These are phyloP conservation scores for Neostapfia colusana DNA, from an alignment of 176 grass and related monocot genomes.

Conservation along the genomic window DNA sequence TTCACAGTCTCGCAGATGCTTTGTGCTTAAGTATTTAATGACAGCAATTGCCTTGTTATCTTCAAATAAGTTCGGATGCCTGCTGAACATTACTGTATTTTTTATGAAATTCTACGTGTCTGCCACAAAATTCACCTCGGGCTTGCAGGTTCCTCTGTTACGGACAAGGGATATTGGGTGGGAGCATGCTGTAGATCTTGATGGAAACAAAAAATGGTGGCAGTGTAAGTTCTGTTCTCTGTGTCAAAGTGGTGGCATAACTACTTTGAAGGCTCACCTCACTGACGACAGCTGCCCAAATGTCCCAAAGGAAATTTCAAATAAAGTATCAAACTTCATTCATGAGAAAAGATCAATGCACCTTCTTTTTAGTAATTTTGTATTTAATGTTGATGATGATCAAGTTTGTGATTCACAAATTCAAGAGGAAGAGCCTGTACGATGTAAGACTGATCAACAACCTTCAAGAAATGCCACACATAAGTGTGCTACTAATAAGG, in stretches of 20 bases:
- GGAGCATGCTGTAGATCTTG: slow-evolving; percentile 58
- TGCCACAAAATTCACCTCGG: slow-evolving; percentile 22
- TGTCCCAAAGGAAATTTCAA: slow-evolving; percentile 51
- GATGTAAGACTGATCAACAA: slow-evolving; percentile 22
- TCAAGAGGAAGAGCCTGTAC: slow-evolving; percentile 32
- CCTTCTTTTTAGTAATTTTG: slow-evolving; percentile 45
- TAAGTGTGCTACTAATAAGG: slow-evolving; percentile 29
- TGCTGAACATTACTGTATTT: slow-evolving; percentile 15
- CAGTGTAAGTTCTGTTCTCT: slow-evolving; percentile 55
- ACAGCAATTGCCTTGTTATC: neutral
- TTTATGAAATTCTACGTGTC: neutral
- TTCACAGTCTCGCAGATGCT: neutral
- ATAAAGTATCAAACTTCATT: slow-evolving; percentile 55
- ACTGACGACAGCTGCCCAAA: slow-evolving; percentile 50
- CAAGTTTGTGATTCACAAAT: slow-evolving; percentile 31
- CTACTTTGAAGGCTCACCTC: slow-evolving; percentile 62
- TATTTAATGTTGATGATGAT: slow-evolving; percentile 34
- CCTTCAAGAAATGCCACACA: slow-evolving; percentile 30
- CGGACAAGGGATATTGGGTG: slow-evolving; percentile 54
- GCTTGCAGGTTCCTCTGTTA: slow-evolving; percentile 40
- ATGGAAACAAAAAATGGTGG: slow-evolving; percentile 62
- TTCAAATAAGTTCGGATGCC: slow-evolving; percentile 7
- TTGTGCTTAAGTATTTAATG: neutral
- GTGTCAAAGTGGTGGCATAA: slow-evolving; percentile 59
- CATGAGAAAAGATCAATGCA: slow-evolving; percentile 51